phyloP scores from a whole-genome alignment of 495 filamentous ascomycete species.

The Aspergillus mulundensis region DNA sequence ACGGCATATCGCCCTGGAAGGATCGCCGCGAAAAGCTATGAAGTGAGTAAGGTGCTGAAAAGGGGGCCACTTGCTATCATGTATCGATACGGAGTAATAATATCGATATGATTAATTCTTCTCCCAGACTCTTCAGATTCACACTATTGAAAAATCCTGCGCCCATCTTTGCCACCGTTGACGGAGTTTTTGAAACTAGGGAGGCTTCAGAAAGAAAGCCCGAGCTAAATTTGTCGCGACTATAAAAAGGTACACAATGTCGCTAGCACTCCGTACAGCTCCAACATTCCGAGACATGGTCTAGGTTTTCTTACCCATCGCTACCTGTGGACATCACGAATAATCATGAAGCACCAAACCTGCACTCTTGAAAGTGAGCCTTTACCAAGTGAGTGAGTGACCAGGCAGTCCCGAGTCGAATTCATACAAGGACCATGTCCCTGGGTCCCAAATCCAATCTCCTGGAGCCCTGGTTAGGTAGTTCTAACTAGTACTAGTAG shows the following conservation, averaged over 20 bases:
- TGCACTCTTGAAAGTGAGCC: neutral
- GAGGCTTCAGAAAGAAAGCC: neutral
- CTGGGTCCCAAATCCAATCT: too few relatives aligned
- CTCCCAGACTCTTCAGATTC: neutral
- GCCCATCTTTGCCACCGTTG: neutral
- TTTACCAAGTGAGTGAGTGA: too few relatives aligned
- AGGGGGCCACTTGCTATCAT: neutral
- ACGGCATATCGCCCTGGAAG: neutral
- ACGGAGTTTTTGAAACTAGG: neutral
- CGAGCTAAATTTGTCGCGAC: conserved; percentile 4
- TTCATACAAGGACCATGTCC: too few relatives aligned
- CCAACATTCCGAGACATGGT: neutral
- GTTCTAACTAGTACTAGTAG: too few relatives aligned
- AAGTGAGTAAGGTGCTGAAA: neutral
- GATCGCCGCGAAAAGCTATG: neutral
- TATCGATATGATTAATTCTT: neutral
- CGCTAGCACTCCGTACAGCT: neutral
- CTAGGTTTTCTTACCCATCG: neutral
- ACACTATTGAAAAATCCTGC: neutral
- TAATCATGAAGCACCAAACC: neutral
- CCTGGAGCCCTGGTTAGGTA: neutral
- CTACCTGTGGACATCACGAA: neutral
- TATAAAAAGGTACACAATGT: conserved; percentile 9
- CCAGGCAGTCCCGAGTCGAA: too few relatives aligned
- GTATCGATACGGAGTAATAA: neutral